Percentiles rank a stretch among this genome's conserved stretches.
Conservation (phyloP, 345 rosid genomes). For the Clausena lansium region DNA sequence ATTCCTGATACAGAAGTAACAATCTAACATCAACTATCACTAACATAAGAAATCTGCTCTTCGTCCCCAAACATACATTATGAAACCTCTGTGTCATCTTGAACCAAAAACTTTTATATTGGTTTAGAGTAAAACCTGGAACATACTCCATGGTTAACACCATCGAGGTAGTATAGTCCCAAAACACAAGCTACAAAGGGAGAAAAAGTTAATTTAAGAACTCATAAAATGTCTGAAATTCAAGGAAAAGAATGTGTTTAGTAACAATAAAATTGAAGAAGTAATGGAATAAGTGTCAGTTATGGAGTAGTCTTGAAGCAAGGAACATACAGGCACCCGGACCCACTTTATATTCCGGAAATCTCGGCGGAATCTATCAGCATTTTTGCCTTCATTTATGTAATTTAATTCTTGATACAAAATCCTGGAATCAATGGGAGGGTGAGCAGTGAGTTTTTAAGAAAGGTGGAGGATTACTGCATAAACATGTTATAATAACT, state of each 20-base stretch:
- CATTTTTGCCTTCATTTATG: slow-evolving; percentile 93
- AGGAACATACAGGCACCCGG: slow-evolving; percentile 80
- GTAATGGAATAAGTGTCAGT: background rate
- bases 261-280: background rate
- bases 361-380: slow-evolving; percentile 84
- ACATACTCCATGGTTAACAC: slow-evolving; percentile 96
- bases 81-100: background rate
- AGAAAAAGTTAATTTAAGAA: slow-evolving; percentile 5
- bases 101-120: slow-evolving; percentile 11
- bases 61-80: background rate
- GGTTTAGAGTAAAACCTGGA: slow-evolving; percentile 63
- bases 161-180: slow-evolving; percentile 91
- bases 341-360: slow-evolving; percentile 94
- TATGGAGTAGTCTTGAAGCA: slow-evolving; percentile 16
- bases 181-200: slow-evolving; percentile 63
- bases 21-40: background rate
- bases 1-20: slow-evolving; percentile 45
- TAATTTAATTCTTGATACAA: slow-evolving; percentile 93
- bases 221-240: background rate
- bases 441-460: background rate
- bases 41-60: background rate
- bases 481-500: too few relatives aligned
- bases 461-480: background rate
- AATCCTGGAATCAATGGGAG: slow-evolving; percentile 54
- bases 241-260: background rate